Percentiles rank a stretch among this genome's conserved stretches.
Evolutionary conservation across 139 green algal species (phyloP).

Genomic region (Ettlia oleoabundans): DNA sequence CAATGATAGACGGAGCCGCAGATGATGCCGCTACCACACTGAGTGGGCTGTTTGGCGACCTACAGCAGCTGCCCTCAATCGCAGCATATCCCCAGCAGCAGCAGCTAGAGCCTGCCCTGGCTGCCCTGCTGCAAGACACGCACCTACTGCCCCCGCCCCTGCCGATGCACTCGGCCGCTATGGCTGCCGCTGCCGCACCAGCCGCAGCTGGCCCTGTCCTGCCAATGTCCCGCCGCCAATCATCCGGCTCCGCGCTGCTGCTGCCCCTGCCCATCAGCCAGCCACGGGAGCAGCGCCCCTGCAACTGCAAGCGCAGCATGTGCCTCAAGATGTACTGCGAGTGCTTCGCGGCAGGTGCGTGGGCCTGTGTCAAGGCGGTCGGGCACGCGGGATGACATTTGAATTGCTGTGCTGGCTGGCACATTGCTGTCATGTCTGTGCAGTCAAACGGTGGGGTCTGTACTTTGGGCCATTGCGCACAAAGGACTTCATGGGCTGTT

Average conservation of each 20-base stretch:
- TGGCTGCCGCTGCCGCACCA: slow-evolving; percentile 12
- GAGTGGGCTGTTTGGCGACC: neutral
- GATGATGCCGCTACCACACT: slow-evolving; percentile 15
- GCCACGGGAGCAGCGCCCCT: slow-evolving; percentile 42
- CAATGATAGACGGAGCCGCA: neutral
- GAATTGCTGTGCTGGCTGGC: neutral
- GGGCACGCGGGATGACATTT: neutral
- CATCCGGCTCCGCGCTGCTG: neutral
- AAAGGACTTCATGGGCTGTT: too few relatives aligned
- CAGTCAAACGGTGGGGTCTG: too few relatives aligned
- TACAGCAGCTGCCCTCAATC: neutral
- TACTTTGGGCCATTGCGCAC: too few relatives aligned
- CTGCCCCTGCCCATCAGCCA: neutral
- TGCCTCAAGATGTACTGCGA: slow-evolving; percentile 96
- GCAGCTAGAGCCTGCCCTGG: neutral
- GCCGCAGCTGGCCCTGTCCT: neutral
- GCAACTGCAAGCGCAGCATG: slow-evolving; percentile 89
- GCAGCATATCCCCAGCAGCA: neutral
- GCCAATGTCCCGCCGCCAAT: neutral
- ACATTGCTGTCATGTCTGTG: too few relatives aligned
- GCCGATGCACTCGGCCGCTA: slow-evolving; percentile 16
- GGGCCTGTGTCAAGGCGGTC: neutral
- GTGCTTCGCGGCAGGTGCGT: slow-evolving; percentile 74
- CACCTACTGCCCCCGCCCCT: neutral
- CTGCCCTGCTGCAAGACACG: slow-evolving; percentile 2